Percentiles rank a stretch among this genome's conserved stretches.
phyloP scores from a whole-genome alignment of 2,329 filamentous ascomycete genomes.

The Amphichorda felina region DNA sequence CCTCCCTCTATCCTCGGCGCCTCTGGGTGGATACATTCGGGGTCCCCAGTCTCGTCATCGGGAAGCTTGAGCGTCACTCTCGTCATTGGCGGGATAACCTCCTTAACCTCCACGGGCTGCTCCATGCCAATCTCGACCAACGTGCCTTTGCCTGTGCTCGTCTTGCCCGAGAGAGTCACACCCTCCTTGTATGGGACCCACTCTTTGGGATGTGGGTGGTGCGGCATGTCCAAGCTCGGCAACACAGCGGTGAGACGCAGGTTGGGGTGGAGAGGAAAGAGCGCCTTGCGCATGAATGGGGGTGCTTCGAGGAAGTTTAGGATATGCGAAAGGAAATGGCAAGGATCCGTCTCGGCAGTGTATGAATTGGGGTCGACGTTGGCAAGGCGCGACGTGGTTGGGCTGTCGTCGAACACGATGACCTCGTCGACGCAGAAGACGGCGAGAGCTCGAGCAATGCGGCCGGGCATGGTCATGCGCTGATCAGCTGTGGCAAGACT shows the following conservation, averaged over 20 bases:
- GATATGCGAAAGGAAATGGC: conserved; percentile 69
- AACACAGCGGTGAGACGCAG: conserved; percentile 60
- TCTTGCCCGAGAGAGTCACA: conserved; percentile 42
- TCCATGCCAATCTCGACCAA: conserved; percentile 46
- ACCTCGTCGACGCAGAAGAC: conserved; percentile 81
- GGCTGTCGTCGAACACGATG: conserved; percentile 66
- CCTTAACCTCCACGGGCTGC: conserved; percentile 41
- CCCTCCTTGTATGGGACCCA: conserved; percentile 75
- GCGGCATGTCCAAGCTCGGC: conserved; percentile 73
- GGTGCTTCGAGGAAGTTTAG: conserved; percentile 76
- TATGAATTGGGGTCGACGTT: conserved; percentile 34
- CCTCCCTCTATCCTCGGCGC: conserved; percentile 62
- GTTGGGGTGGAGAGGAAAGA: conserved; percentile 74
- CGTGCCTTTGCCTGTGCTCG: conserved; percentile 31
- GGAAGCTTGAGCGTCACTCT: conserved; percentile 62
- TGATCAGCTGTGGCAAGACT: conserved; percentile 65
- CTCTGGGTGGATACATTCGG: conserved; percentile 54
- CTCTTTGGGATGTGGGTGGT: conserved; percentile 65
- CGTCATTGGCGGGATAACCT: conserved; percentile 55
- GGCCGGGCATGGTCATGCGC: conserved; percentile 59
- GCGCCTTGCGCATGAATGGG: conserved; percentile 62
- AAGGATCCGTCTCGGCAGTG: conserved; percentile 63
- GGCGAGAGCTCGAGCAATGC: conserved; percentile 68
- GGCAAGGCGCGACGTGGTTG: conserved; percentile 28
- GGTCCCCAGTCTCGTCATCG: conserved; percentile 26